phyloP scores from a whole-genome alignment of 192 early-diverging fungal genomes.

The Backusella parvicylindrica region DNA sequence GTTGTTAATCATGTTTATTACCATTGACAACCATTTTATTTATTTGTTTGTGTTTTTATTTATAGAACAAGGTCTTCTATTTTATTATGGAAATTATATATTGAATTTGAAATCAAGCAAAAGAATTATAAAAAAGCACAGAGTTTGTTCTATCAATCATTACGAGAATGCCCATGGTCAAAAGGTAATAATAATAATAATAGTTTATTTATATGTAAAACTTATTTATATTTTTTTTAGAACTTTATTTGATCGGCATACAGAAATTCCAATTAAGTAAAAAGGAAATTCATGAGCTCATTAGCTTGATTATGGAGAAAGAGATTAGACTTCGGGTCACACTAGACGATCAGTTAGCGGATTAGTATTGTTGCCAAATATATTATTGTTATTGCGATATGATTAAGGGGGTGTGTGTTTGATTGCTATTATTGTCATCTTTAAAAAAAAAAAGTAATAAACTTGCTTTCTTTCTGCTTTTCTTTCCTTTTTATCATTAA shows the following conservation, averaged over 20 bases:
- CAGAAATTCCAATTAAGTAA: conserved; percentile 38
- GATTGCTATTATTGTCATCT: not conserved
- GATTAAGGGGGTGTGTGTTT: not conserved
- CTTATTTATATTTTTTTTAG: conserved; percentile 24
- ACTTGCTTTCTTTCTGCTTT: not conserved
- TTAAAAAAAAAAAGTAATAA: not conserved
- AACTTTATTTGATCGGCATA: conserved; percentile 55
- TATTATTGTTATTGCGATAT: too few relatives aligned
- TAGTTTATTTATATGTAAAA: not conserved
- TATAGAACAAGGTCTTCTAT: conserved; percentile 42
- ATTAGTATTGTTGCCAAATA: not conserved
- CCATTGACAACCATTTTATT: not conserved
- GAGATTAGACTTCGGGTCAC: conserved; percentile 51
- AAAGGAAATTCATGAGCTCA: conserved; percentile 50
- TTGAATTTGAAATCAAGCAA: conserved; percentile 54
- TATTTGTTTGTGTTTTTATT: conserved; percentile 18
- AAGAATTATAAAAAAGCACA: conserved; percentile 42
- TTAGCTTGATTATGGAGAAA: conserved; percentile 62
- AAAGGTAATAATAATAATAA: conserved; percentile 47
- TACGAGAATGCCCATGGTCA: conserved; percentile 66
- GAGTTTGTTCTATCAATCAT: conserved; percentile 51
- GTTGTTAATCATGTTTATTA: not conserved
- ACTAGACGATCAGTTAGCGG: conserved; percentile 27
- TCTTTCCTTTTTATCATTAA: not conserved
- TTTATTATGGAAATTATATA: conserved; percentile 58